Evolutionary conservation across 1,139 yeast genomes (phyloP), one percentile per base, ranked within the genome.

Genomic region (Kurtzmaniella quercitrusa): DNA sequence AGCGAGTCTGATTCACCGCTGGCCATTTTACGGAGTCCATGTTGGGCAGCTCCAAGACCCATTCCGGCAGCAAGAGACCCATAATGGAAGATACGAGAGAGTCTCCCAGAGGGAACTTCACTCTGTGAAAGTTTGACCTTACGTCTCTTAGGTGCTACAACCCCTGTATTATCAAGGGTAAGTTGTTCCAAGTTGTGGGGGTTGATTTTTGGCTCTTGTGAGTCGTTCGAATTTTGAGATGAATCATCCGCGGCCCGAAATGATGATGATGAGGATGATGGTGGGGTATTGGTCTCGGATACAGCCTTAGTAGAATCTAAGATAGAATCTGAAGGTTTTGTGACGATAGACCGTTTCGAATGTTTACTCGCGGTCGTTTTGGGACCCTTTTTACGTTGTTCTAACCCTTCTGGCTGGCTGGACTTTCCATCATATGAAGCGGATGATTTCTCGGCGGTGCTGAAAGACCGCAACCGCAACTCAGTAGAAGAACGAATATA

Each of bases 11-110:
- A n/a, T 38, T 65, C 62, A 2, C 73, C 75, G 23, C 71, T 62
- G 0, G 88, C 84, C 45, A 81, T 75, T 41, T 90, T 81, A 47
- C 82, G 77, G 41, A 91, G 61, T 2, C 95, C 85, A 53, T 90
- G 95, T 23, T 81, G 71, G 1, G 96, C 82, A 33, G 89, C 94
- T 33, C 95, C 93, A 19, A 88, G 54, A 1, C 97, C 95, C 59
- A 93, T 81, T 1, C 94, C 90, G 0, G 98, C 95, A 1, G 98
- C 98, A 39, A 93, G 70, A 2, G 89, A 73, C 5, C 98, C 98
- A 60, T 91, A 93, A 62, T 93, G 98, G 60, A 90, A 88, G 42
- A 93, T 73, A 49, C 99, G 75, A 15, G 91, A 89, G 31, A 93
- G 65, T 55, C 97, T 77, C 1, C 95, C 78, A 17, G 94, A 75